These are phyloP conservation scores for Xylariaceae sp. DNA, from an alignment of 2,329 filamentous ascomycete genomes.

Conservation along the genomic window DNA sequence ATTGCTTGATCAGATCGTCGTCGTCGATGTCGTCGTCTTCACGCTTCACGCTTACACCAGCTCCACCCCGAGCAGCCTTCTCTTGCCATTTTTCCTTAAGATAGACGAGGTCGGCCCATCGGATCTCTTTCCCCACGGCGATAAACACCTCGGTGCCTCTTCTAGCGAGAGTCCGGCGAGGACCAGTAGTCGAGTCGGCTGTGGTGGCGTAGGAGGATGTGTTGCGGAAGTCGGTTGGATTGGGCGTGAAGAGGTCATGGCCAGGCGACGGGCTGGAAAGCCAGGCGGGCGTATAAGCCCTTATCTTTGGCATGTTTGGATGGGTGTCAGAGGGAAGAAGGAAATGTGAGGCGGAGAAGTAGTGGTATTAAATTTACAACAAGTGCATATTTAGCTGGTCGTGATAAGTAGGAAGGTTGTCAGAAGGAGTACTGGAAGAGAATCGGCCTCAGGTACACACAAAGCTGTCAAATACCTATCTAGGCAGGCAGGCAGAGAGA, in stretches of 20 bases:
- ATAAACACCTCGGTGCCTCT: constrained; percentile 85
- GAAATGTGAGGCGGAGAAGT: constrained; percentile 17
- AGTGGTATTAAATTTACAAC: constrained; percentile 2
- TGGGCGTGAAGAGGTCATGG: constrained; percentile 65
- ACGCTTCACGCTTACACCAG: constrained; percentile 40
- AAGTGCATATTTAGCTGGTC: constrained; percentile 27
- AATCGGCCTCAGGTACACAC: background rate
- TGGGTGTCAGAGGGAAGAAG: constrained; percentile 14
- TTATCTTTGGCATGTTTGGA: constrained; percentile 71
- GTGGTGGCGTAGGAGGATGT: constrained; percentile 37
- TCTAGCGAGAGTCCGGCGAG: constrained; percentile 65
- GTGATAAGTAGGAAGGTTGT: constrained; percentile 4
- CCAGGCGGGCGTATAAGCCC: constrained; percentile 82
- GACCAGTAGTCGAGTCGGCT: constrained; percentile 36
- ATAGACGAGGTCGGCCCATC: constrained; percentile 80
- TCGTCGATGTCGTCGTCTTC: constrained; percentile 39
- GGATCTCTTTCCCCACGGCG: constrained; percentile 80
- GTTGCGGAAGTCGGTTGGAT: constrained; percentile 34
- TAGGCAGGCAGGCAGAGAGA: background rate
- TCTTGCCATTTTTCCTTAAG: constrained; percentile 61
- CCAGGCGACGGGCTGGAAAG: constrained; percentile 72
- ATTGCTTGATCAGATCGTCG: constrained; percentile 29
- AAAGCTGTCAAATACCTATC: background rate
- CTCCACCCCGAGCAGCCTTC: constrained; percentile 33
- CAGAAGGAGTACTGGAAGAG: constrained; percentile 5